Percentiles rank a stretch among this genome's conserved stretches.
Evolutionary conservation across 768 basidiomycete species (phyloP).

Genomic region (Trametes punicea): DNA sequence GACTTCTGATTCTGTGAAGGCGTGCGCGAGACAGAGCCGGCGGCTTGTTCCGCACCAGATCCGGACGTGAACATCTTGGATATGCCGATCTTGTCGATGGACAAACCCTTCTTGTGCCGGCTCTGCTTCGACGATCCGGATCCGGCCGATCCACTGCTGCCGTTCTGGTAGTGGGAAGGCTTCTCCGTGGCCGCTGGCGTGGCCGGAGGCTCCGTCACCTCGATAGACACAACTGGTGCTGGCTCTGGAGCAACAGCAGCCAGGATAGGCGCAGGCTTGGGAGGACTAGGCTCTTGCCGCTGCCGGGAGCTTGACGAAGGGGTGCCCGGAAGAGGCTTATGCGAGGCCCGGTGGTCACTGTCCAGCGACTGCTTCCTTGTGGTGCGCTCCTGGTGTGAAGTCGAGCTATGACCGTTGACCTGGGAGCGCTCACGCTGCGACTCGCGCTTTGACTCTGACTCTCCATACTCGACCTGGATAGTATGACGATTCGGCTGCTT

Average conservation of each 20-base stretch:
- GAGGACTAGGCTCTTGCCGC: constrained; percentile 13
- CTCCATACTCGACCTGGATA: constrained; percentile 94
- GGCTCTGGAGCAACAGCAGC: constrained; percentile 13
- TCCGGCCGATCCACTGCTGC: constrained; percentile 21
- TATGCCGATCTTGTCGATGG: constrained; percentile 76
- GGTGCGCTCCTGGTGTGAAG: constrained; percentile 6
- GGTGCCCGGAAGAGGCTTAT: constrained; percentile 34
- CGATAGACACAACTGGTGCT: constrained; percentile 31
- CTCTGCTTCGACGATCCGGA: constrained; percentile 36
- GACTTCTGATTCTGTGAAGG: constrained; percentile 39
- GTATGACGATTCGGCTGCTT: constrained; percentile 77
- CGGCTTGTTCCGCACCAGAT: constrained; percentile 31
- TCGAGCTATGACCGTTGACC: constrained; percentile 3
- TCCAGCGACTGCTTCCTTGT: constrained; percentile 23
- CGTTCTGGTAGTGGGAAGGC: constrained; percentile 14
- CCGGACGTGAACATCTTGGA: constrained; percentile 65
- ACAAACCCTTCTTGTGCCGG: constrained; percentile 65
- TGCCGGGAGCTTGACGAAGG: constrained; percentile 14
- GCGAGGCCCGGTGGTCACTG: constrained; percentile 3
- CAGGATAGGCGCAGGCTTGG: neutral
- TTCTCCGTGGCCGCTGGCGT: constrained; percentile 25
- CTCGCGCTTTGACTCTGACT: constrained; percentile 36
- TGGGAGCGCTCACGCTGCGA: constrained; percentile 13
- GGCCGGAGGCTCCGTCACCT: constrained; percentile 32
- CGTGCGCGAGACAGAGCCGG: constrained; percentile 37